Conservation (phyloP, 2,329 filamentous ascomycete genomes). For the Hypoxylon sp. region DNA sequence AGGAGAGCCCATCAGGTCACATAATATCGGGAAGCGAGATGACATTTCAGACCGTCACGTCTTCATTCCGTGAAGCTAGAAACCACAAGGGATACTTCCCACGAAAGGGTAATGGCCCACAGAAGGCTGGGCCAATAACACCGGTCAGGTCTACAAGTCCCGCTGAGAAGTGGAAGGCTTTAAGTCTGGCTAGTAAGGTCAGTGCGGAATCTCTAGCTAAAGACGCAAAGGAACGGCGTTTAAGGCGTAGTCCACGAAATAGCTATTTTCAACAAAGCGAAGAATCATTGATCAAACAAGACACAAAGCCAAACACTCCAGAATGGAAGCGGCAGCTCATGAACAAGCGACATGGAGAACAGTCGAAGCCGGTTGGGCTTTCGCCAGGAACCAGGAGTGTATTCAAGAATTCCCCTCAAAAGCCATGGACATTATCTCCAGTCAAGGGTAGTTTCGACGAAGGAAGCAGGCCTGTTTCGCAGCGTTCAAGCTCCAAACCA, state of each 20-base stretch:
- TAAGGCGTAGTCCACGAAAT: slow-evolving; percentile 41
- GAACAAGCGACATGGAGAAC: slow-evolving; percentile 30
- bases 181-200: slow-evolving; percentile 43
- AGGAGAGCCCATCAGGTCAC: slow-evolving; percentile 47
- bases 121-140: slow-evolving; percentile 7
- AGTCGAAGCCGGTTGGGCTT: slow-evolving; percentile 29
- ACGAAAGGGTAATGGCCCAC: neutral
- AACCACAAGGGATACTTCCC: slow-evolving; percentile 11
- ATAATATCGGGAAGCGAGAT: slow-evolving; percentile 26
- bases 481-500: slow-evolving; percentile 49
- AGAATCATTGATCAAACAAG: slow-evolving; percentile 26
- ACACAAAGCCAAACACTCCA: slow-evolving; percentile 31
- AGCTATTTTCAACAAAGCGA: slow-evolving; percentile 31
- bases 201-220: slow-evolving; percentile 49
- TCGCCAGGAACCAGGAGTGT: slow-evolving; percentile 37
- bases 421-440: slow-evolving; percentile 21
- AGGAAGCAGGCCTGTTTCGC: slow-evolving; percentile 27
- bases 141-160: slow-evolving; percentile 20
- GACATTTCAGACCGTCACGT: slow-evolving; percentile 28
- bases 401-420: slow-evolving; percentile 38
- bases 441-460: slow-evolving; percentile 18
- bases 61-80: slow-evolving; percentile 11
- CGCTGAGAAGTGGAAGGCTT: slow-evolving; percentile 43
- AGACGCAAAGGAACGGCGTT: slow-evolving; percentile 46
- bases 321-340: slow-evolving; percentile 43